Percentiles rank a stretch among this genome's conserved stretches.
These are phyloP conservation scores for Backusella luteola DNA, from an alignment of 192 early-diverging fungal genomes.

Conservation along the genomic window DNA sequence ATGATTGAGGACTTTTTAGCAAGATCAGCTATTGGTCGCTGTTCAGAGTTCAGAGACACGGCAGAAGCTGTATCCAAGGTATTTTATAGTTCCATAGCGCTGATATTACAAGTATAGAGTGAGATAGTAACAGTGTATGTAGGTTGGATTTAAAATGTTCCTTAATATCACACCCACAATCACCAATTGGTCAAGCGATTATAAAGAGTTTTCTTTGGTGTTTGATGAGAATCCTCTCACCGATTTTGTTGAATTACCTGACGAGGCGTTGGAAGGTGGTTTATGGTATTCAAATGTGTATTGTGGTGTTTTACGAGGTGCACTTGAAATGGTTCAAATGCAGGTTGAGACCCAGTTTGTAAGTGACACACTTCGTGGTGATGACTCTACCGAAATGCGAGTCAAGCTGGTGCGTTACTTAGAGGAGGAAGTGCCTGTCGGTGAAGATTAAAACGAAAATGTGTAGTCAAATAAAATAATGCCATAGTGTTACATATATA, in stretches of 20 bases:
- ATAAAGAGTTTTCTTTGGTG: conserved; percentile 89
- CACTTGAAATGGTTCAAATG: conserved; percentile 96
- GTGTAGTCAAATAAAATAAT: neutral
- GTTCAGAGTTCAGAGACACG: conserved; percentile 86
- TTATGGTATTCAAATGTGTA: conserved; percentile 98
- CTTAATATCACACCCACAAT: conserved; percentile 87
- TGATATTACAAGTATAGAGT: neutral
- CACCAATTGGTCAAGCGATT: conserved; percentile 78
- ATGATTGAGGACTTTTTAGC: conserved; percentile 97
- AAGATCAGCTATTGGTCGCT: conserved; percentile 72
- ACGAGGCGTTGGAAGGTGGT: conserved; percentile 66
- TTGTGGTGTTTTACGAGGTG: conserved; percentile 91
- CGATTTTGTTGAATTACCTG: conserved; percentile 97
- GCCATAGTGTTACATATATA: too few species aligned
- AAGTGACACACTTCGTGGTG: conserved; percentile 79
- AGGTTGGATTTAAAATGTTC: conserved; percentile 96
- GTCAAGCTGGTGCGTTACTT: conserved; percentile 84
- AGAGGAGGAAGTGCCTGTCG: conserved; percentile 94
- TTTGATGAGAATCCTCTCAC: conserved; percentile 96
- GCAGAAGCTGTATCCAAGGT: conserved; percentile 96
- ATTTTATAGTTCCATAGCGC: neutral
- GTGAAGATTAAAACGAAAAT: conserved; percentile 66
- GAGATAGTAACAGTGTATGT: neutral
- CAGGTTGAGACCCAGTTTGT: conserved; percentile 88
- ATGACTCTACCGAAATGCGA: conserved; percentile 90